Percentiles rank a stretch among this genome's conserved stretches.
Conservation (phyloP, 202 grass and related monocot genomes). For the Setaria italica region DNA sequence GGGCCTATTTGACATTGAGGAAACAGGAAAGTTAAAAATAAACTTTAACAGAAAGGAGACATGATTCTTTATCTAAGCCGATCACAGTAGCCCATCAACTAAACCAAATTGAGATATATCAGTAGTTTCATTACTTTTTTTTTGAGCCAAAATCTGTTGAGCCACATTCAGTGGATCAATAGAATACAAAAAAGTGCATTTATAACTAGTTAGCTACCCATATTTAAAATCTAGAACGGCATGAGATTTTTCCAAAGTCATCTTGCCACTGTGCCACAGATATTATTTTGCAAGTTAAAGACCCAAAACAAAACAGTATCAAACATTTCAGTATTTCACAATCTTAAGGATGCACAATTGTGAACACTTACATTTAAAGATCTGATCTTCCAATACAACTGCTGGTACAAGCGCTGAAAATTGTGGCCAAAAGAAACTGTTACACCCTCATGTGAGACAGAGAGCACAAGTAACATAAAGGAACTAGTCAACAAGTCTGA, state of each 20-base stretch:
- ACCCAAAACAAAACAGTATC: conserved; percentile 30
- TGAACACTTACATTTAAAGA: conserved; percentile 73
- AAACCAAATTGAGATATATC: background rate
- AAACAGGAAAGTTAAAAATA: background rate
- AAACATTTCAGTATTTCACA: conserved; percentile 45
- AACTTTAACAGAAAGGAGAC: background rate
- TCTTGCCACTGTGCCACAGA: background rate
- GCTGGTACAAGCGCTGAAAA: conserved; percentile 84
- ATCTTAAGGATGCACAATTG: conserved; percentile 44
- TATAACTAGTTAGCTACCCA: background rate
- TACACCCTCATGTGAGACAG: conserved; percentile 37
- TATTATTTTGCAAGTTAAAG: background rate
- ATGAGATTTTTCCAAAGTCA: background rate
- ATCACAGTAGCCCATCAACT: background rate
- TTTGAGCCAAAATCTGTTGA: background rate
- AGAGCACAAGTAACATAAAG: conserved; percentile 23
- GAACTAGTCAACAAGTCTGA: background rate
- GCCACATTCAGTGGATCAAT: background rate
- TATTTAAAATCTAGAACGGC: background rate
- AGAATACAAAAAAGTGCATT: background rate
- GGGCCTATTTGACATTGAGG: background rate
- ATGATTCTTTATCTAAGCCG: background rate
- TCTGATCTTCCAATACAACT: conserved; percentile 91
- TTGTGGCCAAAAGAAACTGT: conserved; percentile 46
- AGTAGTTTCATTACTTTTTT: background rate